These are phyloP conservation scores for Dacryopinax spathularia DNA, from an alignment of 768 basidiomycete genomes.

Conservation along the genomic window DNA sequence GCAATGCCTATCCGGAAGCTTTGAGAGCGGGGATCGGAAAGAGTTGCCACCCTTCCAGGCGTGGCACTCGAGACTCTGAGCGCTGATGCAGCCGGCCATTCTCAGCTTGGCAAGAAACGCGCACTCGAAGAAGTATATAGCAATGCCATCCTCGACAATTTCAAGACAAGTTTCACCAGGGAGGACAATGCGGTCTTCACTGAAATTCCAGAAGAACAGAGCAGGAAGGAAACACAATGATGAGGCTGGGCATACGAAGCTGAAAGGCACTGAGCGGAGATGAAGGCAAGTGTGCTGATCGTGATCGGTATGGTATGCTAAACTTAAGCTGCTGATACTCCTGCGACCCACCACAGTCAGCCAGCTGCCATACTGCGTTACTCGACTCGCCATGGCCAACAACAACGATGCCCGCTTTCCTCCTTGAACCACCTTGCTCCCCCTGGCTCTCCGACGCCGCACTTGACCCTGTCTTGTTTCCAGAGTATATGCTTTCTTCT, in stretches of 20 bases:
- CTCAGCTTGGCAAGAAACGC: conserved; percentile 30
- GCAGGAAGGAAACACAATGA: conserved; percentile 58
- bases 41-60: conserved; percentile 63
- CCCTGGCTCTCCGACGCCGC: too few species aligned
- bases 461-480: too few species aligned
- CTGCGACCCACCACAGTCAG: too few species aligned
- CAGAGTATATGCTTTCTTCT: too few species aligned
- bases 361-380: too few species aligned
- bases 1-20: conserved; percentile 74
- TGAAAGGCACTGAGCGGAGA: conserved; percentile 64
- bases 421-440: too few species aligned
- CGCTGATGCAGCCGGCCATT: not conserved
- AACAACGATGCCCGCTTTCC: too few species aligned
- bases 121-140: conserved; percentile 39
- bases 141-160: conserved; percentile 58
- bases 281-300: conserved; percentile 47
- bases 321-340: too few species aligned
- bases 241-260: conserved; percentile 94
- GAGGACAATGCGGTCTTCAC: conserved; percentile 98
- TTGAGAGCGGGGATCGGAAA: conserved; percentile 57
- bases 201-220: conserved; percentile 80
- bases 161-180: conserved; percentile 85
- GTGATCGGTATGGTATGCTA: conserved; percentile 50
- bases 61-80: conserved; percentile 41
- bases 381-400: too few species aligned